These are phyloP conservation scores for Gamsiella multidivaricata DNA, from an alignment of 192 early-diverging fungal genomes.

Conservation along the genomic window DNA sequence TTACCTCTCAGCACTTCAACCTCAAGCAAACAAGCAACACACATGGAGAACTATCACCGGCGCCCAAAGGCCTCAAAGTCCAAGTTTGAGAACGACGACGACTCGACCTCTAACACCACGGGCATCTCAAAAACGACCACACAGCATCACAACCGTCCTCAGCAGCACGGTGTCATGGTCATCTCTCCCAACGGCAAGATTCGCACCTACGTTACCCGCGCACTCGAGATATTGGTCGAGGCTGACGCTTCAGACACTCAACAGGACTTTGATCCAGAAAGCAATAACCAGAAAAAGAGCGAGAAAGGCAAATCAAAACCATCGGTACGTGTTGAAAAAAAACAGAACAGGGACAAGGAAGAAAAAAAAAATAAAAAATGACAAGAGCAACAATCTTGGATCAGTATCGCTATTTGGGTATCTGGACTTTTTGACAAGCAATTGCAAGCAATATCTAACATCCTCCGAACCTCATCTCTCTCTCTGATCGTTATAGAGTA, in stretches of 20 bases:
- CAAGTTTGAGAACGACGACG: constrained; percentile 40
- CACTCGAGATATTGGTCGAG: constrained; percentile 32
- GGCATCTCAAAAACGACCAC: neutral
- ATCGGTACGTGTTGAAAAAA: neutral
- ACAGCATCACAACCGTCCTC: constrained; percentile 28
- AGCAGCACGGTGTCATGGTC: constrained; percentile 45
- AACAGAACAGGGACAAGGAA: neutral
- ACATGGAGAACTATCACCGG: constrained; percentile 47
- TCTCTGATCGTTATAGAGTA: neutral
- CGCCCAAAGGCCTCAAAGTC: constrained; percentile 28
- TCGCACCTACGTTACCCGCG: constrained; percentile 45
- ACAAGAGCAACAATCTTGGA: neutral
- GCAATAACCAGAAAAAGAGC: no score
- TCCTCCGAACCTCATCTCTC: no score
- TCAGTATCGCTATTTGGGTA: no score
- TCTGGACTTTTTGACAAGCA: no score
- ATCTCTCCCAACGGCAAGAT: constrained; percentile 45
- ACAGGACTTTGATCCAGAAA: neutral
- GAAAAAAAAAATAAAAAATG: neutral
- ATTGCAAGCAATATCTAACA: no score
- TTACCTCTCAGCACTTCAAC: neutral
- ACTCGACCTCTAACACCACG: neutral
- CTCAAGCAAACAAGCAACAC: neutral
- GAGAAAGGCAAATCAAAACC: neutral
- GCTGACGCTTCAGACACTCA: neutral